These are phyloP conservation scores for Schizosaccharomyces lindneri DNA, from an alignment of 805 yeast species.

Conservation along the genomic window DNA sequence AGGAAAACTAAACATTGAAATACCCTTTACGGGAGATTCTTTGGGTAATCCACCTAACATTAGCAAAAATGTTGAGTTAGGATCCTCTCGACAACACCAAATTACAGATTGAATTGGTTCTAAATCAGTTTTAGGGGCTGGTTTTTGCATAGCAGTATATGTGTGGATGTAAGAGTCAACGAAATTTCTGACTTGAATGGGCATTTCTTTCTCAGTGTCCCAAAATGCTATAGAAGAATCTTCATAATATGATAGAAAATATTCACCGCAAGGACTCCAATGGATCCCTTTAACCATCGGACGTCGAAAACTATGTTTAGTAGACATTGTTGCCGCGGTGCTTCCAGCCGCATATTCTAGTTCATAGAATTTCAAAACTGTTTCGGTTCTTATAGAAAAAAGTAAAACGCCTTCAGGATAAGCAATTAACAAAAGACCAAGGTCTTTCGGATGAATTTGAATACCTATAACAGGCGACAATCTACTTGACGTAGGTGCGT, in stretches of 20 bases:
- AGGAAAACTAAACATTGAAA: conserved; percentile 51
- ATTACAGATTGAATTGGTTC: conserved; percentile 24
- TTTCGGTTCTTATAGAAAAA: conserved; percentile 39
- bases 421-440: conserved; percentile 50
- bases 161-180: conserved; percentile 28
- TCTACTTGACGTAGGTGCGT: conserved; percentile 10
- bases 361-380: conserved; percentile 28
- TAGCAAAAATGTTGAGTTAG: conserved; percentile 53
- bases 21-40: conserved; percentile 18
- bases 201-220: conserved; percentile 56
- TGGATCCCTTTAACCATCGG: conserved; percentile 28
- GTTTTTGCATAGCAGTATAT: not conserved
- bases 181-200: conserved; percentile 48
- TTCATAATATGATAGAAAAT: conserved; percentile 48
- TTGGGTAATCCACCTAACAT: conserved; percentile 41
- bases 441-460: conserved; percentile 72
- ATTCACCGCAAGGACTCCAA: conserved; percentile 87
- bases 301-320: conserved; percentile 11
- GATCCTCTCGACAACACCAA: conserved; percentile 64
- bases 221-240: conserved; percentile 78
- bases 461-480: conserved; percentile 41
- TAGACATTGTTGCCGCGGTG: conserved; percentile 30
- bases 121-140: not conserved
- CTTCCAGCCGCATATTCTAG: conserved; percentile 44
- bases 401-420: conserved; percentile 45